These are phyloP conservation scores for Coriolopsis trogii DNA, from an alignment of 1,284 basidiomycete species.

Conservation along the genomic window DNA sequence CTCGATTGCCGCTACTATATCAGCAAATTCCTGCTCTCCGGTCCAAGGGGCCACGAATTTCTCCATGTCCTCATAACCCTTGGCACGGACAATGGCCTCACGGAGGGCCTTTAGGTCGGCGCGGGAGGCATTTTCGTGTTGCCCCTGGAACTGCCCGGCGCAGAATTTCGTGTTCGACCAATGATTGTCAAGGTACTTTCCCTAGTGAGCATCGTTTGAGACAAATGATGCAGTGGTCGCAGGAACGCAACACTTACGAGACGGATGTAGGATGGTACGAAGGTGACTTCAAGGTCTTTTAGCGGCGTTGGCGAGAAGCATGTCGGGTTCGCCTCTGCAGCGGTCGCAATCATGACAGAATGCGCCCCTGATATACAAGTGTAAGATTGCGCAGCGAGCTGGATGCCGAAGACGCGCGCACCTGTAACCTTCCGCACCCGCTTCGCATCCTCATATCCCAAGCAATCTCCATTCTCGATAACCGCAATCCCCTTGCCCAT, in stretches of 20 bases:
- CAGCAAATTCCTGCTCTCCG: slow-evolving; percentile 62
- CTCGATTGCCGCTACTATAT: slow-evolving; percentile 58
- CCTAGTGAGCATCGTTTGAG: no score
- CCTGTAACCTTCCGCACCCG: slow-evolving; percentile 78
- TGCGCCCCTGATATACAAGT: slow-evolving; percentile 63
- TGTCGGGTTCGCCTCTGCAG: slow-evolving; percentile 91
- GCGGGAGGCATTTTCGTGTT: slow-evolving; percentile 57
- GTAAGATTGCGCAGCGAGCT: neutral
- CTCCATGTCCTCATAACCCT: slow-evolving; percentile 65
- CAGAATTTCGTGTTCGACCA: slow-evolving; percentile 95
- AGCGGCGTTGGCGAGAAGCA: slow-evolving; percentile 80
- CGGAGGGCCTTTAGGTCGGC: slow-evolving; percentile 60
- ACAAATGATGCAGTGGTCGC: no score
- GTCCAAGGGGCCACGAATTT: slow-evolving; percentile 56
- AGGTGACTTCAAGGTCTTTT: slow-evolving; percentile 67
- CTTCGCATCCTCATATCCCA: slow-evolving; percentile 78
- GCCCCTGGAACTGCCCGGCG: slow-evolving; percentile 75
- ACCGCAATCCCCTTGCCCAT: slow-evolving; percentile 80
- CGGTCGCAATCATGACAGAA: slow-evolving; percentile 95
- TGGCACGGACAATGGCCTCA: slow-evolving; percentile 61
- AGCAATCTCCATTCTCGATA: slow-evolving; percentile 94
- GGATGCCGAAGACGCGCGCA: slow-evolving; percentile 38
- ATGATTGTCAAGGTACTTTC: slow-evolving; percentile 75
- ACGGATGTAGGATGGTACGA: slow-evolving; percentile 79
- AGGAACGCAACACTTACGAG: slow-evolving; percentile 65